Conservation (phyloP, 257 asterid species). For the Solanum appendiculatum region DNA sequence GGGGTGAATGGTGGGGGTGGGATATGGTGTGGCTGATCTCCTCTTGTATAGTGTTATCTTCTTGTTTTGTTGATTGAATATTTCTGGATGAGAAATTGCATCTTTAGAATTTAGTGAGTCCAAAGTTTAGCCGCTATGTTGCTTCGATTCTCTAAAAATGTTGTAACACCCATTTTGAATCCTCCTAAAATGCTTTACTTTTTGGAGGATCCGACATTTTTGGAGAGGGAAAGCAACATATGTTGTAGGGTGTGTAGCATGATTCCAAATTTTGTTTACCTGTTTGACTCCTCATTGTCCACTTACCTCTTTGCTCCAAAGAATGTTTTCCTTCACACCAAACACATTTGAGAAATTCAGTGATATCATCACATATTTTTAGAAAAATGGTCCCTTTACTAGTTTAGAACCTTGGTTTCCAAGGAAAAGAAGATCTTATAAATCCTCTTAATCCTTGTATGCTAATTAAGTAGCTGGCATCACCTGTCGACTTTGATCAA, state of each 20-base stretch:
- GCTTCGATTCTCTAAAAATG: not conserved
- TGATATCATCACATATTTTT: not conserved
- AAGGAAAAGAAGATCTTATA: not conserved
- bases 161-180: not conserved
- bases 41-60: not conserved
- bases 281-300: not conserved
- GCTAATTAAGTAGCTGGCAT: not conserved
- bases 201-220: not conserved
- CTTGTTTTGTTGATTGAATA: not conserved
- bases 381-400: not conserved
- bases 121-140: not conserved
- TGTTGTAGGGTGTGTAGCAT: not conserved
- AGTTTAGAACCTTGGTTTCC: not conserved
- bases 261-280: not conserved
- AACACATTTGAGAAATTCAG: not conserved
- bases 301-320: not conserved
- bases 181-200: not conserved
- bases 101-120: not conserved
- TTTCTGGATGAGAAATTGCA: not conserved
- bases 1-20: not conserved
- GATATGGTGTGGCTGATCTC: not conserved
- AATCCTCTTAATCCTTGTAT: not conserved
- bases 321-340: not conserved
- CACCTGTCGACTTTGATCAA: not conserved
- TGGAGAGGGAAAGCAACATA: not conserved